Percentiles rank a stretch among this genome's conserved stretches.
Evolutionary conservation across 305 asterid species (phyloP).

Genomic region (Ilex paraguariensis): DNA sequence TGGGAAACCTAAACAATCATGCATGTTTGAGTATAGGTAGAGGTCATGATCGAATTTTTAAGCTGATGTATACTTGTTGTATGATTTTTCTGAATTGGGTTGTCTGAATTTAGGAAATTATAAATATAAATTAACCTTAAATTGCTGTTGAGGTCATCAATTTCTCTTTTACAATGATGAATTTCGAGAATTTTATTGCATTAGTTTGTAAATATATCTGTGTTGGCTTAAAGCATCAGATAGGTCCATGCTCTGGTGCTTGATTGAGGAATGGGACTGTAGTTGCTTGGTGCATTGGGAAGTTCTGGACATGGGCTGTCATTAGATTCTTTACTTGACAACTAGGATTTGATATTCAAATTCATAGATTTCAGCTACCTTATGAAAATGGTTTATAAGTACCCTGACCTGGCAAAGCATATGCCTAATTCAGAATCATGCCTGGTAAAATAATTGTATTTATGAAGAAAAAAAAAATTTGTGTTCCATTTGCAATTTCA

Average conservation of each 20-base stretch:
- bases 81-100: conserved; percentile 9
- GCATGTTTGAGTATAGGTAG: conserved; percentile 31
- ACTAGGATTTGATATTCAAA: too few species aligned
- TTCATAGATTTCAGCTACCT: too few species aligned
- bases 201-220: neutral
- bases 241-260: neutral
- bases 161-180: neutral
- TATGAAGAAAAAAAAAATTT: too few species aligned
- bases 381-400: too few species aligned
- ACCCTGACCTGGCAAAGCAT: too few species aligned
- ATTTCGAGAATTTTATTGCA: neutral
- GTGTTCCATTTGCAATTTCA: too few species aligned
- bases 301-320: too few species aligned
- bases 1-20: conserved; percentile 18
- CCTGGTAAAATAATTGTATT: too few species aligned
- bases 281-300: too few species aligned
- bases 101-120: conserved; percentile 7
- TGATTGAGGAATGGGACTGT: too few species aligned
- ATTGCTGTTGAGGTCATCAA: neutral
- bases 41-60: conserved; percentile 17
- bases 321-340: too few species aligned
- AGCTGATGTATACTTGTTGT: conserved; percentile 21
- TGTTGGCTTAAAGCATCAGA: neutral
- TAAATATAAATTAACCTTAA: neutral
- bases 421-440: too few species aligned